Evolutionary conservation across 1,284 basidiomycete species (phyloP), one percentile per base, ranked within the genome.

Genomic region (Amylostereum areolatum): DNA sequence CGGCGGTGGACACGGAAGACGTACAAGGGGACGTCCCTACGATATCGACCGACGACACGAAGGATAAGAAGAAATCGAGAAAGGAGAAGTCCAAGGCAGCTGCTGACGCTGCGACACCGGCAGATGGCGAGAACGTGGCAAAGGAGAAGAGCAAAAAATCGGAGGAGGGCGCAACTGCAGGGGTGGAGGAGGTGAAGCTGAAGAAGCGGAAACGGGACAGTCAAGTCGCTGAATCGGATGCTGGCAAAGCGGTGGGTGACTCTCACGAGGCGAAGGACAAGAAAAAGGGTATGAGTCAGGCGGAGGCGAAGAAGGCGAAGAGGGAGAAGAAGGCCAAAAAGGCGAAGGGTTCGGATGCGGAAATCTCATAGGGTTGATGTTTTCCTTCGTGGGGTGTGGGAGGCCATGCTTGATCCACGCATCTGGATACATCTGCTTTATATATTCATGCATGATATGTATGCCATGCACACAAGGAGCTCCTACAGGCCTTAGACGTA

Each of bases 1-100:
- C 27, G 34, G 10, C 5, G 9, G 5, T 28, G 28, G 29, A 12
- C n/a, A 37, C 25, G 29, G 31, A 25, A 25, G 9, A 25, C 31
- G 39, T 40, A 6, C 40, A 39, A 46, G 45, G 28, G 29, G n/a
- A 35, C 24, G 42, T 34, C 28, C 34, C 32, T 18, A 44, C 31
- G 25, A 39, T 50, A 45, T 40, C 45, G 40, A 49, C 43, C 30
- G 59, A 55, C 36, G 56, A 59, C 51, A 52, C 55, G 4, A 60
- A 56, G 49, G 61, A 64, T 55, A 59, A 64, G 52, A 63, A 62
- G 57, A 51, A 62, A n/a, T 24, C 41, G 46, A 60, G 60, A 49
- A 54, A 52, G 32, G 52, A 32, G 28, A 45, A 54, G 39, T 55
- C 45, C 12, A 32, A 40, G 27, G 45, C 43, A 9, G 33, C 46